Base-by-base conservation (phyloP, 768 basidiomycete genomes). In the Psilocybe tampanensis region DNA sequence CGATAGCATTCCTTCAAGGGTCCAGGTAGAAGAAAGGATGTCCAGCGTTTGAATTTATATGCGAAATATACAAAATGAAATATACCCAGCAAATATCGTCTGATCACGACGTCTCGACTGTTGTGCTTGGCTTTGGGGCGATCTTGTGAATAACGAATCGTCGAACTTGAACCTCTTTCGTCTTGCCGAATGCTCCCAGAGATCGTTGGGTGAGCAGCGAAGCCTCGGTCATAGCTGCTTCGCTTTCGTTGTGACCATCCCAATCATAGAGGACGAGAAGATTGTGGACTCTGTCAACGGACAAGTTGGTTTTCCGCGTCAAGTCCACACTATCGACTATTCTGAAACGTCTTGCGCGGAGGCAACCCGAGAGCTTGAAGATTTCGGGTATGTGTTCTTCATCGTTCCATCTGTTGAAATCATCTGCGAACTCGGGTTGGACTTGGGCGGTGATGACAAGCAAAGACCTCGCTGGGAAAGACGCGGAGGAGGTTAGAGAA, bases 1-100 rank as follows among this genome's bases (percentile, higher is more conserved):
- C 62, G 83, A 85, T 54, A 85, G 83, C 60, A 78, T 85, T 58
- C 85, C 85, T 3, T 66, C 57, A 13, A 64, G 67, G 44, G 64
- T 53, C 2, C 77, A 80, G 54, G 79, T 85, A 2, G 73, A 74
- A 41, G 65, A 58, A 26, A 65, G 73, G 50, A 36, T 45, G 39
- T 39, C 47, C 13, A 44, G 19, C 32, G 8, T 8, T n/a, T 54
- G 39, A 54, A 23, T 15, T 18, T 48, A 41, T 19, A 33, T 39
- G 8, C 19, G 26, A 19, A 26, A 26, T 45, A n/a, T 32, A 32
- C 44, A 26, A 24, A 18, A 26, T 29, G 24, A 41, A 19, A 22
- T 22, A n/a, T 21, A 32, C 43, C 17, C 21, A 26, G 34, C 15
- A 36, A 11, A 49, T 23, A n/a, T 34, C 33, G 7, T 60, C n/a